Percentiles rank a stretch among this genome's conserved stretches.
Conservation (phyloP, 352 stramenopile species). For the Globisporangium takayamanum region DNA sequence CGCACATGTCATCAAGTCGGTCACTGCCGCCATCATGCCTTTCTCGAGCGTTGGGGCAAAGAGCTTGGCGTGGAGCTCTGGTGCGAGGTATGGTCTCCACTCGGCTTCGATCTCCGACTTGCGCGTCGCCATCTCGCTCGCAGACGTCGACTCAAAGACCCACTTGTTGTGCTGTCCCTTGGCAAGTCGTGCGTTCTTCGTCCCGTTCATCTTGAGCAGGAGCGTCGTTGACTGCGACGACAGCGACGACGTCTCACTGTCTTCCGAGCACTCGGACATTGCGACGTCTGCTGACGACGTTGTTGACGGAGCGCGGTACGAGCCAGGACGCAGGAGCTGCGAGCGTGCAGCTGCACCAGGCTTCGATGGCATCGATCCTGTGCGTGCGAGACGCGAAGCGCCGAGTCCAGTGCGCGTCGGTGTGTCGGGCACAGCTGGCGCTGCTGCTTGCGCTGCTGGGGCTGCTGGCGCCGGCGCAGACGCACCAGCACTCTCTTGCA, state of each 20-base stretch:
- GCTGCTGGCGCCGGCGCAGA: constrained; percentile 5
- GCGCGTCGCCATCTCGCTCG: constrained; percentile 55
- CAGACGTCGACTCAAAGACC: constrained; percentile 72
- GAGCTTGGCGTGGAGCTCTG: constrained; percentile 68
- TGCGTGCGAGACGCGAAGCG: constrained; percentile 7
- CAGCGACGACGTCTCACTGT: constrained; percentile 16
- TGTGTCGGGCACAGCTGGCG: constrained; percentile 7
- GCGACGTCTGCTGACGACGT: constrained; percentile 4
- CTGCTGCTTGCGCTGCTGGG: constrained; percentile 2
- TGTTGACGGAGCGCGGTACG: constrained; percentile 13
- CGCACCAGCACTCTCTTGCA: constrained; percentile 22
- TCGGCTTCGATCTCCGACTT: constrained; percentile 74
- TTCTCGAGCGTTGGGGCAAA: constrained; percentile 79
- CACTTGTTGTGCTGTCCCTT: constrained; percentile 80
- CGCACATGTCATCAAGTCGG: constrained; percentile 63
- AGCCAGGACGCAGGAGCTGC: constrained; percentile 27
- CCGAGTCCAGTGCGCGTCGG: constrained; percentile 8
- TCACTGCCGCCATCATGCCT: constrained; percentile 74
- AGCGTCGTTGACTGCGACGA: constrained; percentile 12
- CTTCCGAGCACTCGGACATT: constrained; percentile 13
- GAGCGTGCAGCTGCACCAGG: constrained; percentile 20
- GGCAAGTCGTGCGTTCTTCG: constrained; percentile 46
- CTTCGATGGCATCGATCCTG: constrained; percentile 5
- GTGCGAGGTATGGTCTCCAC: constrained; percentile 64
- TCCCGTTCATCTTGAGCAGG: constrained; percentile 54